These are phyloP conservation scores for Umbelopsis vinacea DNA, from an alignment of 192 early-diverging fungal species.

Conservation along the genomic window DNA sequence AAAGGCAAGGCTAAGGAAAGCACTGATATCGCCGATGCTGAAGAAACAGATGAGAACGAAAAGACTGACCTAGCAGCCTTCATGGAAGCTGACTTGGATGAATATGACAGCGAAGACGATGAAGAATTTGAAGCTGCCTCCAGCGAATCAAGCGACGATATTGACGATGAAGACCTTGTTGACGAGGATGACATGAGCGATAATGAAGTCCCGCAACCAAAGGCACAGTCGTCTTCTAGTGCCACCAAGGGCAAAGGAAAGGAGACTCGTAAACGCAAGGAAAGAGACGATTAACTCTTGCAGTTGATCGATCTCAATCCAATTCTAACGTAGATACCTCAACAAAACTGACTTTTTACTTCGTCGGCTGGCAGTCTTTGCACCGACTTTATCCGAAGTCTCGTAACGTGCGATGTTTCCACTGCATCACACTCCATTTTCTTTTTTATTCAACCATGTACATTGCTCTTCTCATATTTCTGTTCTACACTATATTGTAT, in stretches of 20 bases:
- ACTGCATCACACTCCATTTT: too few relatives aligned
- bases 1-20: conserved; percentile 4
- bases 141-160: conserved; percentile 11
- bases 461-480: too few relatives aligned
- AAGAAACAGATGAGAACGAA: conserved; percentile 12
- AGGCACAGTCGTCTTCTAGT: conserved; percentile 14
- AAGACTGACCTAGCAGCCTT: conserved; percentile 2
- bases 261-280: conserved; percentile 24
- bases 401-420: too few relatives aligned
- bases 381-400: too few relatives aligned
- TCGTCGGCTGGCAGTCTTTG: too few relatives aligned
- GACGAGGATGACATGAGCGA: conserved; percentile 15
- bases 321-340: not conserved
- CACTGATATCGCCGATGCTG: too few relatives aligned
- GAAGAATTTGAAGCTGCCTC: conserved; percentile 17
- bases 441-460: too few relatives aligned
- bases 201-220: not conserved
- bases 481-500: too few relatives aligned
- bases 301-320: too few relatives aligned
- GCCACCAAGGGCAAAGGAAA: conserved; percentile 17
- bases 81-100: conserved; percentile 21
- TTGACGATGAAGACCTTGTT: conserved; percentile 12
- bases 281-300: conserved; percentile 17
- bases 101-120: conserved; percentile 21
- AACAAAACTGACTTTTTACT: not conserved